Evolutionary conservation across 495 filamentous ascomycete species (phyloP), one percentile per base, ranked within the genome.

Genomic region (Trichodelitschia bisporula): DNA sequence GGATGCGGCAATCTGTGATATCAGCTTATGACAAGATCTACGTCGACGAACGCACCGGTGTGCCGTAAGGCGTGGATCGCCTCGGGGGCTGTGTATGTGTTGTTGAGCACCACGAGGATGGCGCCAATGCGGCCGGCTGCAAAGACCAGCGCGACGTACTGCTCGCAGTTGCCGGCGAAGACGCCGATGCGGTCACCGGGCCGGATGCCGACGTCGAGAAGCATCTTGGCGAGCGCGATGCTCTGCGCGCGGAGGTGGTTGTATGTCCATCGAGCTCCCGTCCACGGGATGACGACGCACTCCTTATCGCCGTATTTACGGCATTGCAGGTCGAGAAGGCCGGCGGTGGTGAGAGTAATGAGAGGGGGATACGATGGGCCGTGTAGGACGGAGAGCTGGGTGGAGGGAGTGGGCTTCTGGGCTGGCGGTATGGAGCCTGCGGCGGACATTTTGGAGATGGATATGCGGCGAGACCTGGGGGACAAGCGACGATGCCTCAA

Each of bases 81-180:
- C 44, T 77, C 71, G 10, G 55, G 58, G 0, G 63, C 56, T 15
- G 69, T 77, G 40, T 76, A 74, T 0, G 67, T 77, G 49, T 72
- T 73, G 49, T 77, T 74, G 38, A 74, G 49, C 18, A 73, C 70
- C 3, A 77, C 69, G 26, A 72, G 45, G 14, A 71, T 64, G 18
- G 64, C 68, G 11, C 69, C 69, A n/a, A 77, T 62, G 11, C 62
- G 53, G 2, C 64, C 59, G 18, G 66, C 65, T 1, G 67, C 69
- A 35, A 77, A 77, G 51, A 77, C 71, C 12, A 75, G 54, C 0
- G 65, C 57, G 19, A 67, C 66, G 39, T 72, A 77, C 45, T 69
- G 63, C 39, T 71, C 68, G 43, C 68, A 74, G 43, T 77, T 75
- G 2, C 70, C 70, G 1, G 68, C 65, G 65, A 75, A 71, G 28